These are phyloP conservation scores for Blastobotrys chiropterorum DNA, from an alignment of 805 yeast species.

Conservation along the genomic window DNA sequence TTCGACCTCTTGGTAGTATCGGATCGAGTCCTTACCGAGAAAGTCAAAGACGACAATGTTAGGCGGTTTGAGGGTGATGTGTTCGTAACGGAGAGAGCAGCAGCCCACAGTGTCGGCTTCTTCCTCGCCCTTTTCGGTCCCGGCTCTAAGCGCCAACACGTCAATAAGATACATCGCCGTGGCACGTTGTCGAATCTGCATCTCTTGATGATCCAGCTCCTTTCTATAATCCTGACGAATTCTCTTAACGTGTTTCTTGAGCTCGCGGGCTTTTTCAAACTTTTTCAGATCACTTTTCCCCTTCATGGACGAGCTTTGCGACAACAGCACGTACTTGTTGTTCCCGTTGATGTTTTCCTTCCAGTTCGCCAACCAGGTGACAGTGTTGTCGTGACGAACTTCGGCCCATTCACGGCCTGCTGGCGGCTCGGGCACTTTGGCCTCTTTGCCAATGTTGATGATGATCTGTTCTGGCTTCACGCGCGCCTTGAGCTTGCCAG, in stretches of 20 bases:
- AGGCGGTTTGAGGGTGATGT: constrained; percentile 79
- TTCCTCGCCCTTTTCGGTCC: constrained; percentile 95
- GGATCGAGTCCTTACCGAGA: constrained; percentile 90
- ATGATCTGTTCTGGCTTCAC: constrained; percentile 87
- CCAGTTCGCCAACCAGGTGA: constrained; percentile 97
- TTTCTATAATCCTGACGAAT: constrained; percentile 71
- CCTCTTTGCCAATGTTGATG: constrained; percentile 68
- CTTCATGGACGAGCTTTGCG: constrained; percentile 83
- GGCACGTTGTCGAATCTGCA: constrained; percentile 87
- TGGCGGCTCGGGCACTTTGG: constrained; percentile 74
- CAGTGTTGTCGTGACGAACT: constrained; percentile 79
- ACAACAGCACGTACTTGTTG: constrained; percentile 83
- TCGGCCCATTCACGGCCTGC: constrained; percentile 89
- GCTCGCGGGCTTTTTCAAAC: constrained; percentile 87
- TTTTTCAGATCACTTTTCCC: constrained; percentile 88
- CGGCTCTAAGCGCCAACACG: constrained; percentile 91
- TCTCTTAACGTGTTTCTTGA: constrained; percentile 61
- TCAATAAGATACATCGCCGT: constrained; percentile 91
- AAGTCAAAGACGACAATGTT: constrained; percentile 83
- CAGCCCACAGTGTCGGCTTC: constrained; percentile 99
- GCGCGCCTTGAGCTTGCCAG: constrained; percentile 83
- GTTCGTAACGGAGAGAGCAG: constrained; percentile 89
- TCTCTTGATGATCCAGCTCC: constrained; percentile 63
- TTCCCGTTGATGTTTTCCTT: constrained; percentile 82
- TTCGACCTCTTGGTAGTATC: constrained; percentile 87